Evolutionary conservation across 352 stramenopile species (phyloP), one percentile per base, ranked within the genome.

Genomic region (Pythium sukuiense): DNA sequence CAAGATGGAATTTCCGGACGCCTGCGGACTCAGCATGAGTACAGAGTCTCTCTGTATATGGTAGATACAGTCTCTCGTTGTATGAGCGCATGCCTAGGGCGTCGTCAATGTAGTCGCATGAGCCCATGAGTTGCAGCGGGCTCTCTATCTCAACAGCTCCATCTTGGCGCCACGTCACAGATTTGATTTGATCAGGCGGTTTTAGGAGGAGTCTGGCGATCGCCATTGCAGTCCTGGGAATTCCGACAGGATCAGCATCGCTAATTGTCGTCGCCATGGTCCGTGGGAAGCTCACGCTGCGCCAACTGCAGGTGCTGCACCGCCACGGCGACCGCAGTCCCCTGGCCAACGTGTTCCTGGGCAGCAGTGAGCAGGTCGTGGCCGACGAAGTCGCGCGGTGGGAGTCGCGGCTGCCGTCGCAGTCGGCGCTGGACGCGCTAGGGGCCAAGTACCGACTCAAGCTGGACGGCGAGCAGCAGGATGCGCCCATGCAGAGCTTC

Each of bases 291-390:
- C 65, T 69, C 53, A 71, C 63, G 48, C 73, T 95, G 55, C 84
- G 83, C 18, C 86, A 93, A 68, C 64, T 95, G 63, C 86, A 95
- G 62, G 71, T 95, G 55, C 67, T 92, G 37, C 86, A 93, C 56
- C 86, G 86, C 45, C 86, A 95, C 63, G 86, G 86, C 13, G 86
- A 95, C 71, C 86, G 86, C 48, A 90, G 81, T 54, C 86, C 86
- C 41, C 72, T 95, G 59, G 63, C 72, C 49, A 95, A 95, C 61
- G 79, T 93, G 43, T 90, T 87, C 53, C 61, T 50, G 8, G 71
- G 76, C 54, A 76, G 67, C n/a, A 68, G 61, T 26, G 61, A 26
- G 20, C 61, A 57, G 55, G 37, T 64, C 1, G 84, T 80, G 41
- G 54, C 74, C 20, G 55, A 77, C 12, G 86, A 90, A 64, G 66